Evolutionary conservation across 1,284 basidiomycete genomes (phyloP).

Genomic region (Pseudozyma sp.): DNA sequence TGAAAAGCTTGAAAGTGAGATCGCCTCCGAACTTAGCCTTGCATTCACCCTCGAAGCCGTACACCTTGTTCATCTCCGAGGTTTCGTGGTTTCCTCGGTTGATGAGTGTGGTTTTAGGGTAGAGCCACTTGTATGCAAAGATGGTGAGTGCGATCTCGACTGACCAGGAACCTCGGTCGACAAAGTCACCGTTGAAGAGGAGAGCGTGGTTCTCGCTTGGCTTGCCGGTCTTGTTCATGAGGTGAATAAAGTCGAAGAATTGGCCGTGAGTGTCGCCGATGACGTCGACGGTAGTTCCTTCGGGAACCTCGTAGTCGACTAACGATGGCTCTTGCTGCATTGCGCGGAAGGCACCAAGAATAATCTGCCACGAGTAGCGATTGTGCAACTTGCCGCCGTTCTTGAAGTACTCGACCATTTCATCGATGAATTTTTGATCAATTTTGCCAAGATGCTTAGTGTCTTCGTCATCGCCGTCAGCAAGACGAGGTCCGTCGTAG

Average conservation of each 20-base stretch:
- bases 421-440: conserved; percentile 79
- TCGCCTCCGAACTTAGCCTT: conserved; percentile 72
- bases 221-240: conserved; percentile 83
- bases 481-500: conserved; percentile 61
- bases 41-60: conserved; percentile 93
- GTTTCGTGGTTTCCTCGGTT: conserved; percentile 96
- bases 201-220: conserved; percentile 63
- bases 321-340: conserved; percentile 84
- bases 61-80: conserved; percentile 78
- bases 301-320: conserved; percentile 81
- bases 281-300: conserved; percentile 75
- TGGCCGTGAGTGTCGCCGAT: conserved; percentile 65
- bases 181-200: conserved; percentile 71
- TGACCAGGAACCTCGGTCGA: conserved; percentile 96
- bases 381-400: conserved; percentile 84
- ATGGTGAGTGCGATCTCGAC: conserved; percentile 94
- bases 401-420: conserved; percentile 93
- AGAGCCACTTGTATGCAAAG: conserved; percentile 90
- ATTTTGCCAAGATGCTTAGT: conserved; percentile 72
- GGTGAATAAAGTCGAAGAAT: conserved; percentile 92
- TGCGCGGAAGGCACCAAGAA: conserved; percentile 83
- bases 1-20: conserved; percentile 66
- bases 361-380: conserved; percentile 89
- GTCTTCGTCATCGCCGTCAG: conserved; percentile 70
- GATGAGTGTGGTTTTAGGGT: conserved; percentile 64